Evolutionary conservation across 768 basidiomycete species (phyloP), one percentile per base, ranked within the genome.

Genomic region (Albatrellus ellisii): DNA sequence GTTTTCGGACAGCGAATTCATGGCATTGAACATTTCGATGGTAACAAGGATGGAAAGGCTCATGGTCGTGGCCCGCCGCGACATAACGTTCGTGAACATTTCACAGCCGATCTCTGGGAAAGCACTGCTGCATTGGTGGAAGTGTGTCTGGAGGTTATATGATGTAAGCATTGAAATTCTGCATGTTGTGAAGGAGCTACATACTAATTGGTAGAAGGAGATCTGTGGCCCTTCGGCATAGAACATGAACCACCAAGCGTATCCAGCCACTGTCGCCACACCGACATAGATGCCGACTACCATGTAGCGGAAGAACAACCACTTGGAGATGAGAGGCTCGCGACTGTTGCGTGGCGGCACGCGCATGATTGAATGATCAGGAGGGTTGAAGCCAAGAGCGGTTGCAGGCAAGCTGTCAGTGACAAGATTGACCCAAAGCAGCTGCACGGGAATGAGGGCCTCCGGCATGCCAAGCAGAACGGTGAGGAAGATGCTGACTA

Each of bases 401-500:
- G 91, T 97, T 5, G 94, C 94, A 1, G 94, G 94, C 31, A 95
- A 68, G 65, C 88, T 87, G 66, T 95, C 92, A 39, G 92, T 98
- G 49, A 98, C 90, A 43, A 98, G 67, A 63, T 98, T 99, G 57
- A 98, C 92, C 90, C 91, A 98, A 40, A 99, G 79, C 32, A 99
- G 69, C 71, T 99, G 94, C 12, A 97, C 91, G 32, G 91, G 91
- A 54, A 97, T 97, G 42, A 99, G 66, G 39, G 95, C 94, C 60
- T 98, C 94, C n/a, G 94, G 94, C 94, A 98, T 98, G 56, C 95
- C 94, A 47, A 99, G 70, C 36, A 97, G 70, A 20, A 98, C 92
- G 2, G 95, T 97, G 52, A 98, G 64, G 71, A 99, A 99, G 62
- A 99, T 99, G 59, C 86, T 69, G 62, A 94, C 89, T 51, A 94